phyloP scores from a whole-genome alignment of 2,329 filamentous ascomycete species.

The Decorospora gaudefroyi region DNA sequence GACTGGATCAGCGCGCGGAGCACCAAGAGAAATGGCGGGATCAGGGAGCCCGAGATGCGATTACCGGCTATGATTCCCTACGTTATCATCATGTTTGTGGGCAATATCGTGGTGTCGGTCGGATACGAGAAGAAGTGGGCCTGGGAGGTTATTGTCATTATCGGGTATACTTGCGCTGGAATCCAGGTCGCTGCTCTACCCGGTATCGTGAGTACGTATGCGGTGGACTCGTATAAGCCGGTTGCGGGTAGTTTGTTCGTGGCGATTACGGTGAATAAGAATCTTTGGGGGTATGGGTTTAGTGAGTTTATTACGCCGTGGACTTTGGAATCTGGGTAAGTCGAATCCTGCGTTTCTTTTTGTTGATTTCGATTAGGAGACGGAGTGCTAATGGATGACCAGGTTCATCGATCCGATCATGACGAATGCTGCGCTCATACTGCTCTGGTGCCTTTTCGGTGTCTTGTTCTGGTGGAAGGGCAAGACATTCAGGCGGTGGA shows the following conservation, averaged over 20 bases:
- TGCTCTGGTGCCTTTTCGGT: constrained; percentile 60
- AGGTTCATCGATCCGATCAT: constrained; percentile 60
- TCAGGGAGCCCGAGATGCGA: constrained; percentile 64
- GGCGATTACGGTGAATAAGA: constrained; percentile 66
- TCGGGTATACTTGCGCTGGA: constrained; percentile 61
- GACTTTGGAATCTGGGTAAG: constrained; percentile 54
- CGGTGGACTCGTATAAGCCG: constrained; percentile 67
- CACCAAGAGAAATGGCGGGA: constrained; percentile 58
- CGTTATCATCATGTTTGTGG: constrained; percentile 60
- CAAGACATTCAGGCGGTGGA: constrained; percentile 63
- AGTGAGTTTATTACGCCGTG: constrained; percentile 60
- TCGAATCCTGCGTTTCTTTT: too few species aligned
- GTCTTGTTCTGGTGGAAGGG: constrained; percentile 63
- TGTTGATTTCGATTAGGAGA: neutral
- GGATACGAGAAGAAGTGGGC: constrained; percentile 60
- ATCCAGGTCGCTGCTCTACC: constrained; percentile 66
- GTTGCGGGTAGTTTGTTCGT: constrained; percentile 65
- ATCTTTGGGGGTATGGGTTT: constrained; percentile 66
- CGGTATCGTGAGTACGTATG: constrained; percentile 62
- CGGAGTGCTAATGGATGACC: constrained; percentile 10
- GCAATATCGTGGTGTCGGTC: constrained; percentile 60
- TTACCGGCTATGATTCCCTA: constrained; percentile 62
- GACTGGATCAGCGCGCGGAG: constrained; percentile 62
- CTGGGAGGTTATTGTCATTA: constrained; percentile 61
- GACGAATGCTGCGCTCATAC: constrained; percentile 61